Conservation (phyloP, 2,329 filamentous ascomycete species). For the Paracoccidioides lutzii region DNA sequence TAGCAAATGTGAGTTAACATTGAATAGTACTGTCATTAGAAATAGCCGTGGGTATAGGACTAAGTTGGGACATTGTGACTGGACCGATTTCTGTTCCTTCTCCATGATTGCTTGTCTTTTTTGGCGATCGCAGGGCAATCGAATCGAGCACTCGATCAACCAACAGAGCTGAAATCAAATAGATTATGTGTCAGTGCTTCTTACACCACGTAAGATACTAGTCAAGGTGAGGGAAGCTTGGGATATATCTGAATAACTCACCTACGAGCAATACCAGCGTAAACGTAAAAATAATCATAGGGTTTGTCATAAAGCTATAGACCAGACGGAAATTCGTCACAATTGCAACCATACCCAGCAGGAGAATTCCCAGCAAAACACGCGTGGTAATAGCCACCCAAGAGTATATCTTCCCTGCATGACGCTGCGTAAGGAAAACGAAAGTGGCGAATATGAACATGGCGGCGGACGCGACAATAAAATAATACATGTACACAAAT, state of each 20-base stretch:
- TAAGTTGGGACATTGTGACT: not conserved
- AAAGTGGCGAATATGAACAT: slow-evolving; percentile 28
- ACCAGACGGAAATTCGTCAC: slow-evolving; percentile 21
- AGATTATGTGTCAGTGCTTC: not conserved
- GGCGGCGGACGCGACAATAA: slow-evolving; percentile 23
- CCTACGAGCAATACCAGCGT: slow-evolving; percentile 21
- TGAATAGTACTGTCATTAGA: not conserved
- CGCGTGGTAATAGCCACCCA: slow-evolving; percentile 19
- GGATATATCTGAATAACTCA: slow-evolving; percentile 5
- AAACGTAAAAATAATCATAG: slow-evolving; percentile 26
- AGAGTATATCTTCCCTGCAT: slow-evolving; percentile 14
- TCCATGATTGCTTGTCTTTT: not conserved
- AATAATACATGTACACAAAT: slow-evolving; percentile 31
- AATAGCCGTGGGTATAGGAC: not conserved
- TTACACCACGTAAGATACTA: not conserved
- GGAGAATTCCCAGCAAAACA: slow-evolving; percentile 18
- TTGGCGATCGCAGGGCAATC: not conserved
- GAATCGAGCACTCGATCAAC: slow-evolving; percentile 1
- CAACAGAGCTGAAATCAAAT: not conserved
- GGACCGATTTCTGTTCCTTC: not conserved
- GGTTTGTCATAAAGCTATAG: slow-evolving; percentile 29
- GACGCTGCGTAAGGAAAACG: slow-evolving; percentile 18
- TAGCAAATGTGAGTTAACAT: not conserved
- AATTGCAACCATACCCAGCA: slow-evolving; percentile 21
- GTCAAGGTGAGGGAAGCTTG: not conserved